phyloP scores from a whole-genome alignment of 805 yeast genomes.

The Yarrowia hollandica region DNA sequence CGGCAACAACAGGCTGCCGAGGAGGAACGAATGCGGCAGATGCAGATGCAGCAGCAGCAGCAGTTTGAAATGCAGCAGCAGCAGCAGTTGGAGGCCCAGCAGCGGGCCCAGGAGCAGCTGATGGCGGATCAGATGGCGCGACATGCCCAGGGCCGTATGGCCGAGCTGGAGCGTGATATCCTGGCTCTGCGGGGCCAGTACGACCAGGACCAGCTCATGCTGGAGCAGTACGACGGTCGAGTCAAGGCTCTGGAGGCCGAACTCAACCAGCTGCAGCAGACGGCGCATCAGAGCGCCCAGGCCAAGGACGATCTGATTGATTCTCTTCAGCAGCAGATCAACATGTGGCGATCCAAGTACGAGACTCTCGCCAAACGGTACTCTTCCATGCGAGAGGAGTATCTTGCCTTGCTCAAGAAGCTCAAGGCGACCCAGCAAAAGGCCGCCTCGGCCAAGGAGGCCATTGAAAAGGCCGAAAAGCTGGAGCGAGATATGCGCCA shows the following conservation, averaged over 20 bases:
- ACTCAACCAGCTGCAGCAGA: conserved; percentile 56
- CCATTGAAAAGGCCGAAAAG: conserved; percentile 77
- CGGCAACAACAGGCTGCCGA: conserved; percentile 66
- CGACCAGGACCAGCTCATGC: conserved; percentile 78
- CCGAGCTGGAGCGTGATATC: conserved; percentile 80
- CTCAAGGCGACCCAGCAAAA: conserved; percentile 81
- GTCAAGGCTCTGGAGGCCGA: conserved; percentile 81
- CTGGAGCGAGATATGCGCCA: conserved; percentile 80
- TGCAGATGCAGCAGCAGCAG: conserved; percentile 65
- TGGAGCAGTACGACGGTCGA: conserved; percentile 83
- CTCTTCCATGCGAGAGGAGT: conserved; percentile 90
- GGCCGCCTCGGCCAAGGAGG: conserved; percentile 87
- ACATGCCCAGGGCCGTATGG: conserved; percentile 74
- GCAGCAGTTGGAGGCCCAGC: conserved; percentile 66
- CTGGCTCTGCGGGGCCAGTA: conserved; percentile 74
- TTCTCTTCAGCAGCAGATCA: conserved; percentile 70
- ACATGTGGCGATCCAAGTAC: conserved; percentile 80
- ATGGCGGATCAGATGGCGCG: conserved; percentile 66
- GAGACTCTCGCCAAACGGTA: conserved; percentile 86
- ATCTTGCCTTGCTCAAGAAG: conserved; percentile 71
- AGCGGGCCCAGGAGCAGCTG: conserved; percentile 68
- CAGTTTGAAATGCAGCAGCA: conserved; percentile 74
- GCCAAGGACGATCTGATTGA: conserved; percentile 73
- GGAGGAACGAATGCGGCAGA: conserved; percentile 63
- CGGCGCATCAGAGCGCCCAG: conserved; percentile 70